A percentile compares a stretch with the other conserved stretches of the same genome.
These are phyloP conservation scores for Iris macrosiphon DNA, from an alignment of 106 monocot genomes.

Conservation along the genomic window DNA sequence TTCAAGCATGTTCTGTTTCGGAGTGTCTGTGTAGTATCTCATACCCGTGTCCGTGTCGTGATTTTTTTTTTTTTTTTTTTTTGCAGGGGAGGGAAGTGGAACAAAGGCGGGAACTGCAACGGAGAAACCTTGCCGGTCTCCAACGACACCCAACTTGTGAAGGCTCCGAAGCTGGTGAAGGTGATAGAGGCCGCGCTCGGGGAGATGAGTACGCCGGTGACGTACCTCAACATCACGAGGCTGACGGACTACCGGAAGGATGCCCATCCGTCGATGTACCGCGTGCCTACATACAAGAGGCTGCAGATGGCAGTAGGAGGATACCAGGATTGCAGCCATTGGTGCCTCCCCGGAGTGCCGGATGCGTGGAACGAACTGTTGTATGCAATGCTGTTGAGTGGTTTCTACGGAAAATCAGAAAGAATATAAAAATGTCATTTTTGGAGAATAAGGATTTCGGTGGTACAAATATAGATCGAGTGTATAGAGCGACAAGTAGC, in stretches of 20 bases:
- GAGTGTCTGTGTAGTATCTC: too few relatives aligned
- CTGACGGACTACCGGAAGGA: slow-evolving; percentile 61
- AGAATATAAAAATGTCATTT: too few relatives aligned
- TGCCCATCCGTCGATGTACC: slow-evolving; percentile 37
- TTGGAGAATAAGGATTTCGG: too few relatives aligned
- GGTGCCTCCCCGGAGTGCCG: slow-evolving; percentile 66
- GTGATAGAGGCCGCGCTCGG: slow-evolving; percentile 21
- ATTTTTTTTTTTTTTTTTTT: too few relatives aligned
- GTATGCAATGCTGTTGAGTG: slow-evolving; percentile 29
- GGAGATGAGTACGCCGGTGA: slow-evolving; percentile 22
- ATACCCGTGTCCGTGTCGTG: too few relatives aligned
- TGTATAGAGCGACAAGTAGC: too few relatives aligned
- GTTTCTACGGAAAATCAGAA: too few relatives aligned
- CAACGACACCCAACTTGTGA: slow-evolving; percentile 13
- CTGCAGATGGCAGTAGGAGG: neutral
- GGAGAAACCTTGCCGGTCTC: slow-evolving; percentile 32
- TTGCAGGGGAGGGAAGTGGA: slow-evolving; percentile 55
- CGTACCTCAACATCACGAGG: slow-evolving; percentile 39
- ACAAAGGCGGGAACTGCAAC: slow-evolving; percentile 36
- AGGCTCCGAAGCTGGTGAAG: slow-evolving; percentile 18
- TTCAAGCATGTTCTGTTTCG: too few relatives aligned
- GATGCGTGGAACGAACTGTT: slow-evolving; percentile 57
- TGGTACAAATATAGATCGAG: too few relatives aligned
- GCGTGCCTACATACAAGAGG: slow-evolving; percentile 1
- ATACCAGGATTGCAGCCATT: slow-evolving; percentile 56